Evolutionary conservation across 1,139 yeast species (phyloP).

Genomic region (Barnettozyma hawaiiensis): DNA sequence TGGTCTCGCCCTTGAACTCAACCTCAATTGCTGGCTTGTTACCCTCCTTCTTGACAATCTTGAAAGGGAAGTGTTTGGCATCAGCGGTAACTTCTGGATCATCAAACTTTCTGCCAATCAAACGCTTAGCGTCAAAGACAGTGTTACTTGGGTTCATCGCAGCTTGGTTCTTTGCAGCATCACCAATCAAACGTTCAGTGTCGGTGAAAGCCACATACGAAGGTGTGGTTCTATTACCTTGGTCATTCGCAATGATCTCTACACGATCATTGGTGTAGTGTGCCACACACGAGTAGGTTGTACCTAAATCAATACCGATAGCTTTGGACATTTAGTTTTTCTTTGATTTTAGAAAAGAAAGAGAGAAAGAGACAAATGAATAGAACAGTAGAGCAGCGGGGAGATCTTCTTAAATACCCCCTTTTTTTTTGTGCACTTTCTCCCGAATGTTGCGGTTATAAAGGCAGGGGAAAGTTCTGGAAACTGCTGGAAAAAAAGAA

Average conservation of each 20-base stretch:
- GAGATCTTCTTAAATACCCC: background rate
- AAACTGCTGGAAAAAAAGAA: no score
- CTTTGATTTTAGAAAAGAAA: no score
- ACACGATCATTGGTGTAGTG: slow-evolving; percentile 1
- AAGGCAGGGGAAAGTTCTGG: slow-evolving; percentile 3
- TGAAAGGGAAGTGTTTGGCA: slow-evolving; percentile 2
- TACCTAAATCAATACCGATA: slow-evolving; percentile 2
- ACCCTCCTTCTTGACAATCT: slow-evolving; percentile 1
- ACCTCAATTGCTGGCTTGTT: background rate
- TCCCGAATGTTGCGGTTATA: background rate
- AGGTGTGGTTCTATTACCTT: slow-evolving; percentile 1
- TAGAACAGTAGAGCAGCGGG: background rate
- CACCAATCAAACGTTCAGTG: slow-evolving; percentile 1
- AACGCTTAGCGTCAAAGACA: slow-evolving; percentile 1
- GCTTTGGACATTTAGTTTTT: background rate
- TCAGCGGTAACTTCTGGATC: slow-evolving; percentile 1
- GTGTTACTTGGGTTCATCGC: slow-evolving; percentile 1
- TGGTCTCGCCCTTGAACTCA: background rate
- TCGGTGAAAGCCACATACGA: background rate
- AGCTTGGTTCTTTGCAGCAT: slow-evolving; percentile 1
- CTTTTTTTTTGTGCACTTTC: background rate
- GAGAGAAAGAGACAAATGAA: no score
- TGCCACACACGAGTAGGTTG: slow-evolving; percentile 1
- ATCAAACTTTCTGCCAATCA: slow-evolving; percentile 1
- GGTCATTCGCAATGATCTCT: slow-evolving; percentile 1